Evolutionary conservation across 1,139 yeast genomes (phyloP), one percentile per base, ranked within the genome.

Genomic region (Eremothecium coryli): DNA sequence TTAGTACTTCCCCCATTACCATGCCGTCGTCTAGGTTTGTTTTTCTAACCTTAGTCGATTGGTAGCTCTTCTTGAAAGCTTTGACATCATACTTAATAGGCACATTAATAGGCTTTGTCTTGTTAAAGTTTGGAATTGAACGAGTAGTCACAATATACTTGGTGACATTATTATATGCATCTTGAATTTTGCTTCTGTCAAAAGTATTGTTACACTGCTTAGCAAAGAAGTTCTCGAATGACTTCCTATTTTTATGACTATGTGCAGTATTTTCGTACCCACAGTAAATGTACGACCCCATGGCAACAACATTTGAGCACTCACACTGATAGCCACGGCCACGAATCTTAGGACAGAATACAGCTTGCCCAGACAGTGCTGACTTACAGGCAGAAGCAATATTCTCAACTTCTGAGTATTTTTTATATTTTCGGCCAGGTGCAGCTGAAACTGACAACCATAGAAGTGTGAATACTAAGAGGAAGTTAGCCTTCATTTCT

Each of bases 1-100:
- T 43, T 18, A 65, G 36, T 2, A 66, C 76, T 15, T 65, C 54
- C 8, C 80, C 79, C 44, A 68, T 64, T 41, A 56, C 69, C 35
- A 68, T 57, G 3, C 76, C 63, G 33, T 57, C 50, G 34, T 62
- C 64, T 27, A 61, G 48, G 45, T 59, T 71, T 16, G 62, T 61
- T 32, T 57, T 60, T 41, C 67, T 50, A 13, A 33, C 38, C 33
- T 41, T 40, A 18, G 36, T 54, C 9, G 73, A 63, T 23, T 46
- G 44, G 44, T 59, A 64, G 18, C 64, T 68, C 25, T 58, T 60
- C 1, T 38, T 38, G 48, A 58, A 70, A 2, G 45, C 16, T 35
- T 53, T 49, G 23, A 39, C 41, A 32, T 40, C 42, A 37, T 44
- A 49, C 16, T 39, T 38, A 13, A 62, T 52, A 2, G 68, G 68